Evolutionary conservation across 768 basidiomycete genomes (phyloP), one percentile per base, ranked within the genome.

Genomic region (Panaeolus cyanescens): DNA sequence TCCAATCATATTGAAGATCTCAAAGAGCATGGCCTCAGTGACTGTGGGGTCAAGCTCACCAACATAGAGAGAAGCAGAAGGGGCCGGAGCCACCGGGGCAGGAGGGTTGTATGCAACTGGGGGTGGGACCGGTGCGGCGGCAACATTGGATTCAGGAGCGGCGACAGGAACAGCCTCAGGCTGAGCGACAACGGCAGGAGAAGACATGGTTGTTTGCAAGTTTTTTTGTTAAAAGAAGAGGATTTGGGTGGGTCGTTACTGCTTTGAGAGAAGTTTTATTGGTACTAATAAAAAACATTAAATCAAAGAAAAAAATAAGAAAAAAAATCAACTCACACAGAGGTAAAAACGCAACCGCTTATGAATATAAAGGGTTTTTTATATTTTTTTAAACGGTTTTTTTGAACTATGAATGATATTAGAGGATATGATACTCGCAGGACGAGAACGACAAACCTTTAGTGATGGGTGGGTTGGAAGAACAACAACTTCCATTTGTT

Each of bases 1-100:
- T 56, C 97, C 97, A 78, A 99, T 95, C 93, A 99, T 96, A 77
- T 97, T 97, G 85, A 99, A 99, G 76, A 99, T 99, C 83, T 99
- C 97, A 74, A 99, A 99, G 58, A 99, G 87, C 95, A 98, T 98
- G 60, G 97, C 96, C 83, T 99, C 97, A 34, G 96, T 93, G 78
- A 99, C 97, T 66, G 93, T 91, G 70, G 93, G 90, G 79, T 99
- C 97, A 67, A 99, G 91, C 81, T 99, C 97, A 62, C 97, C 97
- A 64, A 99, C 97, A 80, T 99, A 99, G 70, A 99, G 92, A 61
- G 95, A 97, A 22, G 93, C 93, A 57, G 92, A 93, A 22, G 92
- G 92, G 61, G 89, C 82, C 62, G 91, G 82, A 39, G 87, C 79
- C 57, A 79, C 77, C 32, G 87, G 79, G 60, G 79, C 74, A 61